Evolutionary conservation across 75 land plant species (phyloP), one percentile per base, ranked within the genome.

Genomic region (Gnetum montanum): DNA sequence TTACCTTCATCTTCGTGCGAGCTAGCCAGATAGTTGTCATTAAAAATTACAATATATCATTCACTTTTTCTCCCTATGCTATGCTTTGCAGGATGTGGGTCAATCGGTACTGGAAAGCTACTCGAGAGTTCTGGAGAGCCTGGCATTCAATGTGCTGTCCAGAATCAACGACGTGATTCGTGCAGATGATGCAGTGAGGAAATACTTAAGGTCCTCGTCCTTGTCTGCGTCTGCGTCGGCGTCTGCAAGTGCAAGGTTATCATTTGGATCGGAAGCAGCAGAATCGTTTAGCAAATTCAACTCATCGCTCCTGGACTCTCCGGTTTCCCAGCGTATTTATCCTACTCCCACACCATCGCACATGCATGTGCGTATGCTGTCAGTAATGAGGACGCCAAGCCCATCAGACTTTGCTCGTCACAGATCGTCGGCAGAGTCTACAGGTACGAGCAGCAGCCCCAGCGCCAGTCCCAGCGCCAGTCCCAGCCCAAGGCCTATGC

Each of bases 61-160:
- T 2, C 12, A n/a, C n/a, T n/a, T n/a, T n/a, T n/a, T n/a, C n/a
- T n/a, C n/a, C n/a, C n/a, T n/a, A n/a, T n/a, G n/a, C n/a, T n/a
- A n/a, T 31, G 31, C 16, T 47, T 43, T 70, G 41, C 66, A 88
- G 93, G 93, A 88, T 64, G 75, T 88, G 33, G 93, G 93, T 20
- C 75, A 84, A 27, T 73, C 93, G 4, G 78, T 88, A 12, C 58
- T 88, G 28, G 93, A 88, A 54, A 84, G 88, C 75, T 88, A 88
- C 45, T 88, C 93, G 5, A 69, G 93, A 34, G 88, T 88, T 23
- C 31, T 88, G 54, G 93, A 88, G 54, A 84, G 93, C 58, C 62
- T 88, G 52, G 88, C 93, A 23, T 88, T 72, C 70, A 88, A 84
- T 63, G 75, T 84, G 15, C 50, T 81, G 29, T 84, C 93, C 2